Percentiles rank a stretch among this genome's conserved stretches.
phyloP scores from a whole-genome alignment of 2,329 filamentous ascomycete genomes.

The Pseudogymnoascus sp. region DNA sequence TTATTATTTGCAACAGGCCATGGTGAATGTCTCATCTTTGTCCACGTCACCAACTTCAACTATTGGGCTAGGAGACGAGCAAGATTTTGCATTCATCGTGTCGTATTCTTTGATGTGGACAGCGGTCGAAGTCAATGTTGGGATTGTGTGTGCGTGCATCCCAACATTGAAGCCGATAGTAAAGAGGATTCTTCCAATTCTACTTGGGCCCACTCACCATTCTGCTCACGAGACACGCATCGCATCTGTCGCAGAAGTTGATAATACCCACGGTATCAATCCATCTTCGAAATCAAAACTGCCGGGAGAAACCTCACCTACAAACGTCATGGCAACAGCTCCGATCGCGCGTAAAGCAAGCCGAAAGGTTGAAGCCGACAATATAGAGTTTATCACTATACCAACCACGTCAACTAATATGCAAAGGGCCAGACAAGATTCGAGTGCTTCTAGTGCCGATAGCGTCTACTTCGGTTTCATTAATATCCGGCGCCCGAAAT shows the following conservation, averaged over 20 bases:
- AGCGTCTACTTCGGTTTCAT: slow-evolving; percentile 67
- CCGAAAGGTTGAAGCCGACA: slow-evolving; percentile 18
- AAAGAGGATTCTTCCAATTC: slow-evolving; percentile 32
- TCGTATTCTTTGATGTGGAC: slow-evolving; percentile 87
- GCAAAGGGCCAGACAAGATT: slow-evolving; percentile 7
- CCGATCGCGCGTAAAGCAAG: not conserved
- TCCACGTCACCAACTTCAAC: not conserved
- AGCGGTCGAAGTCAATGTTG: slow-evolving; percentile 79
- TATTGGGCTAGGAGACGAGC: not conserved
- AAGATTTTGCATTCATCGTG: slow-evolving; percentile 61
- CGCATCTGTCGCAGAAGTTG: not conserved
- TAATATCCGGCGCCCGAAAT: slow-evolving; percentile 59
- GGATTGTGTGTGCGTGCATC: slow-evolving; percentile 79
- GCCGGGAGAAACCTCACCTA: not conserved
- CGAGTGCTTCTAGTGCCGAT: not conserved
- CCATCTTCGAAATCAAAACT: not conserved
- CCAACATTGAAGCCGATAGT: slow-evolving; percentile 81
- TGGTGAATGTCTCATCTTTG: not conserved
- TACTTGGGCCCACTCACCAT: slow-evolving; percentile 6
- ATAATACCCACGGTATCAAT: not conserved
- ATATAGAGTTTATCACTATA: slow-evolving; percentile 25
- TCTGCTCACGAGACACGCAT: not conserved
- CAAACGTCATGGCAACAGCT: not conserved
- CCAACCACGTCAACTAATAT: slow-evolving; percentile 10
- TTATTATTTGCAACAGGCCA: slow-evolving; percentile 64